A percentile compares a stretch with the other conserved stretches of the same genome.
Evolutionary conservation across 2,329 filamentous ascomycete species (phyloP).

Genomic region (Aspergillus ochraceoroseus): DNA sequence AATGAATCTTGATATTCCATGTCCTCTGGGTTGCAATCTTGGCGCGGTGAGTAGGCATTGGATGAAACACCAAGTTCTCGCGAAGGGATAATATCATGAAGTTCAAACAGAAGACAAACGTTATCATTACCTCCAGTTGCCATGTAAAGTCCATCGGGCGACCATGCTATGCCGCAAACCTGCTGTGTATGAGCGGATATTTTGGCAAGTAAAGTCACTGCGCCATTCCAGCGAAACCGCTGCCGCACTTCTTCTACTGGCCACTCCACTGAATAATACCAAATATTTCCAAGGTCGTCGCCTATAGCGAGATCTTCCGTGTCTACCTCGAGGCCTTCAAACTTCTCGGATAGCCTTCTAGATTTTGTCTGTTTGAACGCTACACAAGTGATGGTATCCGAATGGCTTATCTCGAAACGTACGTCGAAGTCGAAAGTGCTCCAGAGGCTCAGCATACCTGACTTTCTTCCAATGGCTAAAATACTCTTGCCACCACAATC

Average conservation of each 20-base stretch:
- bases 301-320: slow-evolving; percentile 84
- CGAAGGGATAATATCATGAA: slow-evolving; percentile 49
- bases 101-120: slow-evolving; percentile 73
- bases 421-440: slow-evolving; percentile 62
- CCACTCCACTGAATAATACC: slow-evolving; percentile 91
- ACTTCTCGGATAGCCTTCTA: slow-evolving; percentile 47
- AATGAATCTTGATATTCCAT: slow-evolving; percentile 19
- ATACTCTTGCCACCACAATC: slow-evolving; percentile 68
- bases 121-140: slow-evolving; percentile 94
- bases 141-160: slow-evolving; percentile 67
- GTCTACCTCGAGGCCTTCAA: slow-evolving; percentile 50
- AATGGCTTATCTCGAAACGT: slow-evolving; percentile 70
- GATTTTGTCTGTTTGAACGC: slow-evolving; percentile 67
- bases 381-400: slow-evolving; percentile 69
- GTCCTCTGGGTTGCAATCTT: slow-evolving; percentile 13
- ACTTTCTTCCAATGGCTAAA: slow-evolving; percentile 75
- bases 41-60: slow-evolving; percentile 10
- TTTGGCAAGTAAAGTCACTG: slow-evolving; percentile 70
- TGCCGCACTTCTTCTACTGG: slow-evolving; percentile 53
- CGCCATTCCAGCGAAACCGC: slow-evolving; percentile 69
- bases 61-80: slow-evolving; percentile 15
- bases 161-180: slow-evolving; percentile 91
- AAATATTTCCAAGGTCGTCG: slow-evolving; percentile 75
- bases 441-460: slow-evolving; percentile 71
- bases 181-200: slow-evolving; percentile 80